Evolutionary conservation across 345 rosid species (phyloP), one percentile per base, ranked within the genome.

Genomic region (Clarkia xantiana): DNA sequence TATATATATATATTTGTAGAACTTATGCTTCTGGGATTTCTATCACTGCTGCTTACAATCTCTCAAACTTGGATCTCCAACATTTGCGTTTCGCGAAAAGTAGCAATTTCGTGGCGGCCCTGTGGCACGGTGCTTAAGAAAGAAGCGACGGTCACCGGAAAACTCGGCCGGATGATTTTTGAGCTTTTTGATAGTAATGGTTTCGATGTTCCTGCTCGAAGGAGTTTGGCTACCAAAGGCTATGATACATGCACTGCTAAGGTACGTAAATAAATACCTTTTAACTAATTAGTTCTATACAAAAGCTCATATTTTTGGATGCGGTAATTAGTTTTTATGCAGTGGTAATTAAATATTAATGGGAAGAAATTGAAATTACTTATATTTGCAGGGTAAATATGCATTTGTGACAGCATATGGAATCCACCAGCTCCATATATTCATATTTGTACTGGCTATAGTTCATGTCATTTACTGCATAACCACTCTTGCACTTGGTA

Each of bases 1-100:
- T n/a, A n/a, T n/a, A n/a, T n/a, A n/a, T n/a, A n/a, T n/a, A n/a
- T n/a, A n/a, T n/a, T 68, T 65, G 70, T 62, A 87, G 97, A 88
- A 75, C 87, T 88, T 52, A 81, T 88, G 88, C 55, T 88, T 6
- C 57, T 88, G 67, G 97, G 97, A 29, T 88, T 88, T 62, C 61
- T 84, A 59, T 88, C 97, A 10, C 63, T 88, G 62, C 70, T 88
- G 0, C 60, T 88, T 43, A 81, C 97, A 19, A 71, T 88, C 20
- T 71, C 67, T 15, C 76, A 76, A 69, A 49, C 55, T 0, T 13
- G 18, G 5, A 81, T 81, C 36, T 54, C 88, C 6, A n/a, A 56
- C 40, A 77, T 81, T 42, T 88, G 97, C 61, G 66, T 88, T 57
- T 55, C 97, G 0, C 14, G 63, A 59, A 46, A 23, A 10, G 40